Percentiles rank a stretch among this genome's conserved stretches.
Conservation (phyloP, 768 basidiomycete species). For the Cubamyces lactineus region DNA sequence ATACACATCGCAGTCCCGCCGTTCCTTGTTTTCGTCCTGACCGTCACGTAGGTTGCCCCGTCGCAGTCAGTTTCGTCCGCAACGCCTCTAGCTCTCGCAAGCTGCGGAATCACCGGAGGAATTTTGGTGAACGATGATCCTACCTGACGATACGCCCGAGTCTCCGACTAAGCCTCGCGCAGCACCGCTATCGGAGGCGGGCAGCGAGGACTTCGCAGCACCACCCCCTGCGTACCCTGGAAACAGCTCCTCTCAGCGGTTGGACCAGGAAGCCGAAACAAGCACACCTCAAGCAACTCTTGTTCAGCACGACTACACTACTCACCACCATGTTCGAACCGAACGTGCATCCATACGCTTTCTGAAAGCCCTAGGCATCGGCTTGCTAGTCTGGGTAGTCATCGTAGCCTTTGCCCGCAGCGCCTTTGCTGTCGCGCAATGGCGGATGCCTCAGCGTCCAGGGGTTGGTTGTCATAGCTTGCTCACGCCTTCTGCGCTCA, state of each 20-base stretch:
- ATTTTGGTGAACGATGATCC: conserved; percentile 26
- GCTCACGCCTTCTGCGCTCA: background rate
- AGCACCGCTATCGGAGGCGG: conserved; percentile 11
- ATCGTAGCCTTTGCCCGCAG: conserved; percentile 17
- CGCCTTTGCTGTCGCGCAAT: conserved; percentile 2
- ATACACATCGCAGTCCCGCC: background rate
- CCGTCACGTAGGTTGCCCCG: background rate
- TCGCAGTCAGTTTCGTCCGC: too few relatives aligned
- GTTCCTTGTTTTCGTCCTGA: background rate
- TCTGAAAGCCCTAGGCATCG: conserved; percentile 27
- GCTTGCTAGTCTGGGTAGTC: conserved; percentile 23
- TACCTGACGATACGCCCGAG: conserved; percentile 30
- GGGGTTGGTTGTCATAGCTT: background rate
- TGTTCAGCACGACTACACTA: background rate
- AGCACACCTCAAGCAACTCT: background rate
- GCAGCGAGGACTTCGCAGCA: conserved; percentile 7
- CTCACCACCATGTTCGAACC: conserved; percentile 4
- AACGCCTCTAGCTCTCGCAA: too few relatives aligned
- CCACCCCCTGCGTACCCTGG: conserved; percentile 33
- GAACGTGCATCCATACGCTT: conserved; percentile 25
- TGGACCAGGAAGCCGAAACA: conserved; percentile 1
- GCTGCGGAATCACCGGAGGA: too few relatives aligned
- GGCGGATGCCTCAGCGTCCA: background rate
- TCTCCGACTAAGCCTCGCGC: conserved; percentile 28
- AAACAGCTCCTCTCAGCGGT: conserved; percentile 6